Evolutionary conservation across 1,284 basidiomycete genomes (phyloP).

Genomic region (Ceratobasidium sp.): DNA sequence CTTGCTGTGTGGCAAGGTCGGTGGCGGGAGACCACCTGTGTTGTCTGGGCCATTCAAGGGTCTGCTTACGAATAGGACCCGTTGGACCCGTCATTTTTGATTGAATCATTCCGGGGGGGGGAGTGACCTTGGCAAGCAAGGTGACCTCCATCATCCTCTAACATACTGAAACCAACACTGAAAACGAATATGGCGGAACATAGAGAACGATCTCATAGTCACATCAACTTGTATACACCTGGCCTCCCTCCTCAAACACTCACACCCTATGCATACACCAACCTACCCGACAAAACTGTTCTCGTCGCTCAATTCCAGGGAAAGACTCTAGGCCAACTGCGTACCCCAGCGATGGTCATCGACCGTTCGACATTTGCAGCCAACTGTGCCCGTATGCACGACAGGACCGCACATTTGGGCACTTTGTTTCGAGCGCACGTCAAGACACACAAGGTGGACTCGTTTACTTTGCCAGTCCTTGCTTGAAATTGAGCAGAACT

Average conservation of each 20-base stretch:
- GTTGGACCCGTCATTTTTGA: too few relatives aligned
- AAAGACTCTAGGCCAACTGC: constrained; percentile 66
- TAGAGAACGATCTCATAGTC: constrained; percentile 2
- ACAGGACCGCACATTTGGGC: constrained; percentile 69
- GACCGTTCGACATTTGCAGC: constrained; percentile 74
- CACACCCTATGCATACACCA: constrained; percentile 25
- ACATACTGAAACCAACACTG: background rate
- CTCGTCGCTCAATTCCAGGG: constrained; percentile 71
- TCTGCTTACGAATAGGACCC: too few relatives aligned
- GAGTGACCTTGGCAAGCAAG: too few relatives aligned
- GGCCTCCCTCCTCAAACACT: constrained; percentile 39
- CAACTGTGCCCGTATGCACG: constrained; percentile 80
- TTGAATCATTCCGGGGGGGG: background rate
- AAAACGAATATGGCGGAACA: background rate
- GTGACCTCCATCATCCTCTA: background rate
- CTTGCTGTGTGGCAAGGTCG: too few relatives aligned
- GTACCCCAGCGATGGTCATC: constrained; percentile 83
- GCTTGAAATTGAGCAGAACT: constrained; percentile 48
- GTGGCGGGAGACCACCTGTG: too few relatives aligned
- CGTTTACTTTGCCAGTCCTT: constrained; percentile 33
- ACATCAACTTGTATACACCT: constrained; percentile 39
- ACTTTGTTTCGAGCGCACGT: constrained; percentile 82
- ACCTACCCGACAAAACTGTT: constrained; percentile 61
- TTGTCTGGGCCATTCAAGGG: too few relatives aligned
- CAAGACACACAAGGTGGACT: constrained; percentile 79